A percentile compares a stretch with the other conserved stretches of the same genome.
Evolutionary conservation across 257 asterid genomes (phyloP).

Genomic region (Fraxinus excelsior): DNA sequence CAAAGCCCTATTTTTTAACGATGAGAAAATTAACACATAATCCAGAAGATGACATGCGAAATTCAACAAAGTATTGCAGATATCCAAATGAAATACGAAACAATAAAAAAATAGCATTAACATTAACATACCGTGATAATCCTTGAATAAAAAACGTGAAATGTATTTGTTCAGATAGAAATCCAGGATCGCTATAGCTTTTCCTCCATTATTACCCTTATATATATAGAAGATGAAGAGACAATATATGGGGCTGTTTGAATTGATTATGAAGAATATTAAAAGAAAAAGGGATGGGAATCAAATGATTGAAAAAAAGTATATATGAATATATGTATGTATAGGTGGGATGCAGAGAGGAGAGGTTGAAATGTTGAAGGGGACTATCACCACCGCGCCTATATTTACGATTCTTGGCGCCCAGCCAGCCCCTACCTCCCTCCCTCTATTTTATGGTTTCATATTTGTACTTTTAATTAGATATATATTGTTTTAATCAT

Average conservation of each 20-base stretch:
- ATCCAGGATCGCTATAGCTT: slow-evolving; percentile 1
- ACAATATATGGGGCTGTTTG: slow-evolving; percentile 43
- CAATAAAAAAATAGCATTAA: background rate
- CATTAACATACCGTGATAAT: slow-evolving; percentile 34
- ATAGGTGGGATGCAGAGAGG: slow-evolving; percentile 41
- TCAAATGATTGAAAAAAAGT: slow-evolving; percentile 36
- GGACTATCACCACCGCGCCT: slow-evolving; percentile 58
- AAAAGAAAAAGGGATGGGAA: slow-evolving; percentile 5
- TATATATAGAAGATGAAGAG: slow-evolving; percentile 36
- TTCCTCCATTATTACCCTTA: slow-evolving; percentile 9
- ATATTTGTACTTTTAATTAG: no score
- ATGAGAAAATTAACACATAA: background rate
- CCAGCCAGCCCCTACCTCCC: background rate
- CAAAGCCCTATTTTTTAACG: background rate
- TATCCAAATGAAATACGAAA: background rate
- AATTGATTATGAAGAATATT: slow-evolving; percentile 35
- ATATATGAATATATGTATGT: slow-evolving; percentile 21
- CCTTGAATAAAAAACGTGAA: slow-evolving; percentile 9
- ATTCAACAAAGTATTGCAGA: slow-evolving; percentile 3
- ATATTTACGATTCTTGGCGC: slow-evolving; percentile 15
- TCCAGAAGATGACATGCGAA: background rate
- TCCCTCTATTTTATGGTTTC: background rate
- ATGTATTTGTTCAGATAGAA: slow-evolving; percentile 1
- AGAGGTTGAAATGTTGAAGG: slow-evolving; percentile 56
- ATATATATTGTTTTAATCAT: no score